A percentile compares a stretch with the other conserved stretches of the same genome.
Evolutionary conservation across 257 asterid species (phyloP).

Genomic region (Paulownia fortunei): DNA sequence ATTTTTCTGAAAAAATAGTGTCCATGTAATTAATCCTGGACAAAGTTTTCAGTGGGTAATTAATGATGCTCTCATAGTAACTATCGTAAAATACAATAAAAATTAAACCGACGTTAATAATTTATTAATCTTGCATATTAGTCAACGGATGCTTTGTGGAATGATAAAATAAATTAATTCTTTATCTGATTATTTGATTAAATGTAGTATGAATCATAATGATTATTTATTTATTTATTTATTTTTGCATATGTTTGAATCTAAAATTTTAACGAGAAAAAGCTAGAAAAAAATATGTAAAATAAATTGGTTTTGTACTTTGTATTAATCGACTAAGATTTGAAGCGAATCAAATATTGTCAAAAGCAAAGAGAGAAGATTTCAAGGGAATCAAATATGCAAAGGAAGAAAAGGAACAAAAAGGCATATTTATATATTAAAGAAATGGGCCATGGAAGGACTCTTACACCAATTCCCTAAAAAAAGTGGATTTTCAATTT

Average conservation of each 20-base stretch:
- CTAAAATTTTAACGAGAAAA: too few species aligned
- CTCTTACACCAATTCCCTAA: background rate
- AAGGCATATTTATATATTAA: background rate
- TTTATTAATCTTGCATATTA: background rate
- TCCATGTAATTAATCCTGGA: background rate
- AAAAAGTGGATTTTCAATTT: too few species aligned
- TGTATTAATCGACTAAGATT: background rate
- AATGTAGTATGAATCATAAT: too few species aligned
- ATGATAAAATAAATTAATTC: background rate
- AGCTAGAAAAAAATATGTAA: too few species aligned
- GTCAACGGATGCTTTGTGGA: background rate
- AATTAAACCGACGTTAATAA: too few species aligned
- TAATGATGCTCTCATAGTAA: constrained; percentile 2
- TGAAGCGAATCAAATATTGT: constrained; percentile 1
- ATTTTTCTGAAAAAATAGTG: background rate
- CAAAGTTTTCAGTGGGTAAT: background rate
- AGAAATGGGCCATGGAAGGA: constrained; percentile 23
- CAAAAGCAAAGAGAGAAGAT: background rate
- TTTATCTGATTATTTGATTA: too few species aligned
- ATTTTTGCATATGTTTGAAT: too few species aligned
- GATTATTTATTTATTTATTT: too few species aligned
- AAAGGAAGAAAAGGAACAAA: constrained; percentile 12
- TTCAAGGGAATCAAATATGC: constrained; percentile 5
- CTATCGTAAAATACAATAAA: background rate
- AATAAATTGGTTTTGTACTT: background rate